phyloP scores from a whole-genome alignment of 164 flowering plant genomes.

The Stephania japonica region DNA sequence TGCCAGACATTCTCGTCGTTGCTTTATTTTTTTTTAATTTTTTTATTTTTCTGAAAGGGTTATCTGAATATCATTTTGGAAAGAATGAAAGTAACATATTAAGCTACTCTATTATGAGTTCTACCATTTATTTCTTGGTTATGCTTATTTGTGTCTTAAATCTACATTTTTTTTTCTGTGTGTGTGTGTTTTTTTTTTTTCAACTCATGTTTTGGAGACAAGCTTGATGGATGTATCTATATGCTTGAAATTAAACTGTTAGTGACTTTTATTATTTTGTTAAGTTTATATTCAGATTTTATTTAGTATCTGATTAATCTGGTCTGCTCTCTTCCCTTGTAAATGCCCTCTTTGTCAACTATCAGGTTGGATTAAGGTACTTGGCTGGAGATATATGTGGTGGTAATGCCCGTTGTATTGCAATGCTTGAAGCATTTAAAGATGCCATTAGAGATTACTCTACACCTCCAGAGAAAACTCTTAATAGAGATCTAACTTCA shows the following conservation, averaged over 20 bases:
- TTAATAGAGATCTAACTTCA: conserved; percentile 71
- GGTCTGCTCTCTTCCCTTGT: not conserved
- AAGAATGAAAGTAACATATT: not conserved
- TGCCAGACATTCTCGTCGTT: not conserved
- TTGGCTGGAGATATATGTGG: conserved; percentile 73
- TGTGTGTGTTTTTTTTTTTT: not conserved
- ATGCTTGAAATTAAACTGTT: not conserved
- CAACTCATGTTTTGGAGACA: not conserved
- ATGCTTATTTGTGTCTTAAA: not conserved
- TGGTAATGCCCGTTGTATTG: conserved; percentile 85
- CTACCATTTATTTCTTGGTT: not conserved
- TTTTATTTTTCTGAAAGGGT: too few species aligned
- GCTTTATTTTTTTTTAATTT: too few species aligned
- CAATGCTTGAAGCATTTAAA: conserved; percentile 89
- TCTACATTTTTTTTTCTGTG: not conserved
- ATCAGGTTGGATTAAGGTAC: conserved; percentile 79
- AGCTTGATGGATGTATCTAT: not conserved
- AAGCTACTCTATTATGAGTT: not conserved
- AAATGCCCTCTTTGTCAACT: conserved; percentile 8
- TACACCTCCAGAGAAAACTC: conserved; percentile 69
- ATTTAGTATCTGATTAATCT: not conserved
- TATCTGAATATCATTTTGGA: not conserved
- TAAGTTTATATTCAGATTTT: not conserved
- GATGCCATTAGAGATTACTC: conserved; percentile 69
- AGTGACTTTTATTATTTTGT: not conserved